A percentile compares a stretch with the other conserved stretches of the same genome.
phyloP scores from a whole-genome alignment of 306 rosid genomes.

The Cucurbita maxima region DNA sequence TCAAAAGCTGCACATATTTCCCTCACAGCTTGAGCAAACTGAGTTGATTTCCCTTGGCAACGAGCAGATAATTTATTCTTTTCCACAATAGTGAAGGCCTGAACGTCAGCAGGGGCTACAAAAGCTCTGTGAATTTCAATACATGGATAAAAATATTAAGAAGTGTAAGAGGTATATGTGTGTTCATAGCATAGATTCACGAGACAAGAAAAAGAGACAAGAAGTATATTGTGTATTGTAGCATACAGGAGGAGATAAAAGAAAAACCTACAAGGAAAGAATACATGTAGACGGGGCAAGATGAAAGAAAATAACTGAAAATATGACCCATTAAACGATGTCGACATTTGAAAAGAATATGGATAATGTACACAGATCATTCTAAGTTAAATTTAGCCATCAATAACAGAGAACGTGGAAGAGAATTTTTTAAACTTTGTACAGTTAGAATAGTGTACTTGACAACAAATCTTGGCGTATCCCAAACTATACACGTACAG shows the following conservation, averaged over 20 bases:
- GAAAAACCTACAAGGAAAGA: neutral
- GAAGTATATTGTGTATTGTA: neutral
- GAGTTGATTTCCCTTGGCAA: slow-evolving; percentile 58
- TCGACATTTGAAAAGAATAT: neutral
- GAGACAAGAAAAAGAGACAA: neutral
- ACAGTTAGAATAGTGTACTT: neutral
- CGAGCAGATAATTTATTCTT: slow-evolving; percentile 59
- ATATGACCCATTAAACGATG: neutral
- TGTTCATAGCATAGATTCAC: neutral
- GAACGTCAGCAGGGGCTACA: slow-evolving; percentile 88
- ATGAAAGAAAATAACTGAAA: neutral
- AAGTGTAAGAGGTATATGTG: neutral
- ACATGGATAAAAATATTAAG: neutral
- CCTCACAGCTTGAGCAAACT: slow-evolving; percentile 78
- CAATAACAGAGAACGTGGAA: neutral
- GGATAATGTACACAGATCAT: neutral
- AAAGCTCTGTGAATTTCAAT: slow-evolving; percentile 52
- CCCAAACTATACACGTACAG: neutral
- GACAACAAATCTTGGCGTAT: neutral
- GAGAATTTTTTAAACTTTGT: neutral
- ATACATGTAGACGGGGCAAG: neutral
- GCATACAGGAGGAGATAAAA: neutral
- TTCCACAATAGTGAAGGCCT: slow-evolving; percentile 57
- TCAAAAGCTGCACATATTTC: slow-evolving; percentile 81
- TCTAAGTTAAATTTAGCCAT: neutral